Evolutionary conservation across 176 grass and related monocot genomes (phyloP).

Genomic region (Coix lacrymajobi): DNA sequence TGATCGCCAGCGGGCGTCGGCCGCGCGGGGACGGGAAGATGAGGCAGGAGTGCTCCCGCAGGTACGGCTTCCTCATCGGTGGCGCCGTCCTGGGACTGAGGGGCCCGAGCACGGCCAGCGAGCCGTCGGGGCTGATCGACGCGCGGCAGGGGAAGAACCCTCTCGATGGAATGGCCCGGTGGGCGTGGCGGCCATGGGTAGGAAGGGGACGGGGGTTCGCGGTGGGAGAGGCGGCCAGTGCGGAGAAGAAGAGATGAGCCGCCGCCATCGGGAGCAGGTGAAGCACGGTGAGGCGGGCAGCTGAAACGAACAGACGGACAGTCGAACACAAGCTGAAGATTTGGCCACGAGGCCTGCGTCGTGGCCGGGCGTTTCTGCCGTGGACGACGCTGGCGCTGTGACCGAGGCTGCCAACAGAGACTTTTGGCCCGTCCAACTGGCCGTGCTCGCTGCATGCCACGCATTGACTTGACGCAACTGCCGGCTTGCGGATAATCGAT

Average conservation of each 20-base stretch:
- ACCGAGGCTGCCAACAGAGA: not conserved
- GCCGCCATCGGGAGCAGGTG: not conserved
- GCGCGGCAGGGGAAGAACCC: conserved; percentile 26
- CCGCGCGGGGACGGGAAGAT: conserved; percentile 60
- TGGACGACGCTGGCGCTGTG: not conserved
- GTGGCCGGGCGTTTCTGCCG: not conserved
- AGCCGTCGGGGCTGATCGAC: conserved; percentile 24
- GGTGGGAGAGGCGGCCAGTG: not conserved
- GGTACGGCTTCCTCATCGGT: conserved; percentile 26
- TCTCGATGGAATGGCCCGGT: not conserved
- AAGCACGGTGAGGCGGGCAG: not conserved
- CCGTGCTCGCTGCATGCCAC: not conserved
- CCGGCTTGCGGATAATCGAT: not conserved
- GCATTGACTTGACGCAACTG: too few relatives aligned
- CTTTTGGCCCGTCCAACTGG: not conserved
- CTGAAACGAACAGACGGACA: not conserved
- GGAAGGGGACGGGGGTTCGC: not conserved
- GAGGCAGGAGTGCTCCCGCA: conserved; percentile 55
- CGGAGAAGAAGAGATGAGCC: conserved; percentile 12
- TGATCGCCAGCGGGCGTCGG: conserved; percentile 49
- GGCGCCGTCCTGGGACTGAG: not conserved
- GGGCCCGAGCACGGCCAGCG: conserved; percentile 3
- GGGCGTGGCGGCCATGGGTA: not conserved
- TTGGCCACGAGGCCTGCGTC: conserved; percentile 28
- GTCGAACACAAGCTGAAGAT: conserved; percentile 8